Percentiles rank a stretch among this genome's conserved stretches.
These are phyloP conservation scores for Trifolium dubium DNA, from an alignment of 306 rosid genomes.

Conservation along the genomic window DNA sequence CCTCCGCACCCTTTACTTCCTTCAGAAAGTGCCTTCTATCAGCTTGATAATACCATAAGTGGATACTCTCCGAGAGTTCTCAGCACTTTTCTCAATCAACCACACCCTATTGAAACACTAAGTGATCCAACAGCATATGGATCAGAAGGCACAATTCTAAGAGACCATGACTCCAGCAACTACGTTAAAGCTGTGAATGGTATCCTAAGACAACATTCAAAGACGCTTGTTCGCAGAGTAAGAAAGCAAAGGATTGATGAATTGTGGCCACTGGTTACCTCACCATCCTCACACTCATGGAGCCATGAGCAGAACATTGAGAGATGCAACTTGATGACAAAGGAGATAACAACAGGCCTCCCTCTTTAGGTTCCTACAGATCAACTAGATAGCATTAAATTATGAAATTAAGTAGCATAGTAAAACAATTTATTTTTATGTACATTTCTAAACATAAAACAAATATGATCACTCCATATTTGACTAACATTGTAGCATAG, in stretches of 20 bases:
- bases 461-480: background rate
- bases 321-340: slow-evolving; percentile 40
- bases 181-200: slow-evolving; percentile 75
- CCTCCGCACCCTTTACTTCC: slow-evolving; percentile 88
- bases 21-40: slow-evolving; percentile 63
- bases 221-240: slow-evolving; percentile 42
- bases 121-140: slow-evolving; percentile 93
- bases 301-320: slow-evolving; percentile 59
- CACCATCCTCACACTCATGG: slow-evolving; percentile 76
- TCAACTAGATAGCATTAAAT: slow-evolving; percentile 6
- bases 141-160: slow-evolving; percentile 77
- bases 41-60: slow-evolving; percentile 54
- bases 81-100: slow-evolving; percentile 68
- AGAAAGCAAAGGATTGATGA: slow-evolving; percentile 52
- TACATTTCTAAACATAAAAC: slow-evolving; percentile 4
- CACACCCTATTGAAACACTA: slow-evolving; percentile 88
- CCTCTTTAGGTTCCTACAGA: slow-evolving; percentile 1
- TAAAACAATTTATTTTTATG: slow-evolving; percentile 6
- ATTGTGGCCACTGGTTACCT: slow-evolving; percentile 66
- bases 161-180: slow-evolving; percentile 94
- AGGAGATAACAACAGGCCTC: slow-evolving; percentile 61
- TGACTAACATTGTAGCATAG: background rate
- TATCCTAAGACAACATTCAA: slow-evolving; percentile 56
- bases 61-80: slow-evolving; percentile 65
- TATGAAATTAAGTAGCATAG: slow-evolving; percentile 23